These are phyloP conservation scores for Clohesyomyces aquaticus DNA, from an alignment of 495 filamentous ascomycete species.

Conservation along the genomic window DNA sequence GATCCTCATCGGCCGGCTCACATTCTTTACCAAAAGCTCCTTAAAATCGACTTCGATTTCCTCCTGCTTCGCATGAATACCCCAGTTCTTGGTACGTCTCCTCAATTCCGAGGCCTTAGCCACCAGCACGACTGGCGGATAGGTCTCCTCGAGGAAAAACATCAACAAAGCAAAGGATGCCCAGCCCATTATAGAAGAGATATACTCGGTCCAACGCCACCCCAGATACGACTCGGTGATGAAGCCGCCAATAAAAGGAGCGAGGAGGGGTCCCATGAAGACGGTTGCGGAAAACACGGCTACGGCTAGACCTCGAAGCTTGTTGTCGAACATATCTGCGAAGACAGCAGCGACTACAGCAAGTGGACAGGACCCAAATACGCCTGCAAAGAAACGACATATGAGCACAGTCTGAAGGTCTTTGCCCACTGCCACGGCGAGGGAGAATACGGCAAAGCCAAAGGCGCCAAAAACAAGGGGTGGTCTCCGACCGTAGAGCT, in stretches of 20 bases:
- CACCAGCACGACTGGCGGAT: constrained; percentile 35
- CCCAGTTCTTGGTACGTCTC: constrained; percentile 52
- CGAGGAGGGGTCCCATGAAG: constrained; percentile 44
- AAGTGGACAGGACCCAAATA: constrained; percentile 57
- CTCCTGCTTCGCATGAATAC: constrained; percentile 56
- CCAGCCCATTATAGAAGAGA: constrained; percentile 31
- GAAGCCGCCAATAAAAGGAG: constrained; percentile 34
- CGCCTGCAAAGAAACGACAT: constrained; percentile 56
- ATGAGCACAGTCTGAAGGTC: constrained; percentile 56
- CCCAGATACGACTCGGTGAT: constrained; percentile 24
- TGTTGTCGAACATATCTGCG: constrained; percentile 57
- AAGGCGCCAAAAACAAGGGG: constrained; percentile 42
- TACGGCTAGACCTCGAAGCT: constrained; percentile 55
- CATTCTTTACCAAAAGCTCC: constrained; percentile 50
- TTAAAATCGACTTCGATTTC: constrained; percentile 51
- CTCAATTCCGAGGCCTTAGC: constrained; percentile 50
- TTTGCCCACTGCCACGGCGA: constrained; percentile 42
- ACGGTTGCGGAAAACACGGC: constrained; percentile 57
- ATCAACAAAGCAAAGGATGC: constrained; percentile 18
- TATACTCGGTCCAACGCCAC: constrained; percentile 40
- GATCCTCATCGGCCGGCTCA: constrained; percentile 52
- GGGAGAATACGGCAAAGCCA: constrained; percentile 43
- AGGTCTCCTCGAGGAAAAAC: constrained; percentile 38
- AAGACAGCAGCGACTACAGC: constrained; percentile 57
- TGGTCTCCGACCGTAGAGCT: constrained; percentile 44